Base-by-base conservation (phyloP, 495 filamentous ascomycete genomes). In the Aspergillus bridgeri region DNA sequence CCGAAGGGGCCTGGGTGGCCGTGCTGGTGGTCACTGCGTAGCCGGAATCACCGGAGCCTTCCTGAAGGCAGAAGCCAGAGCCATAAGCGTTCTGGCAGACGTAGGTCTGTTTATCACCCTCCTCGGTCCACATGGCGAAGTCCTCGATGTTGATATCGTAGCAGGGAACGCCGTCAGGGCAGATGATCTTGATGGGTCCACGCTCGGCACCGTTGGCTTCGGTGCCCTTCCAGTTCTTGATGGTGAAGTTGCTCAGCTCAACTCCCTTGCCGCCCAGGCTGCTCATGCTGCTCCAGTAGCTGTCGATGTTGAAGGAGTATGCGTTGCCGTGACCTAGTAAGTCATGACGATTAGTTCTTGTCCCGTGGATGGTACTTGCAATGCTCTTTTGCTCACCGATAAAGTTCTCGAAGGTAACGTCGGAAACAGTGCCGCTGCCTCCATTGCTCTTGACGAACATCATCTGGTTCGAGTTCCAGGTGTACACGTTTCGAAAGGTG, bases 381-480 rank as follows among this genome's bases (percentile, higher is more conserved):
- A 38, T 19, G 24, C 19, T 5, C 20, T 15, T 11, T 6, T 45
- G 60, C 67, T 44, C 75, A 79, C 64, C 78, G 38, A 79, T 79
- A 70, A 86, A 86, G 70, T 86, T 84, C 54, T 81, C 73, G 25
- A 85, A 49, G 7, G 58, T 20, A 3, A 62, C 48, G 42, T 62
- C 55, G n/a, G 72, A 71, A 11, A 85, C 77, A n/a, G 70, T 73
- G 15, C 83, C 83, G 57, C 68, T 79, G 24, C 83, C 82, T 17
- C 82, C 82, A 56, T 77, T 81, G 62, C 72, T 76, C 68, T 86
- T 86, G 70, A 86, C 80, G 81, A 86, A 81, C 61, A 81, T 75
- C 82, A 85, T 85, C 61, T 84, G 80, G 67, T 83, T 86, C 22
- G 76, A 77, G 25, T 73, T 65, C 68, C 75, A 76, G 52, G 78